A percentile compares a stretch with the other conserved stretches of the same genome.
Conservation (phyloP, 1,284 basidiomycete genomes). For the Leccinum pallidistipes region DNA sequence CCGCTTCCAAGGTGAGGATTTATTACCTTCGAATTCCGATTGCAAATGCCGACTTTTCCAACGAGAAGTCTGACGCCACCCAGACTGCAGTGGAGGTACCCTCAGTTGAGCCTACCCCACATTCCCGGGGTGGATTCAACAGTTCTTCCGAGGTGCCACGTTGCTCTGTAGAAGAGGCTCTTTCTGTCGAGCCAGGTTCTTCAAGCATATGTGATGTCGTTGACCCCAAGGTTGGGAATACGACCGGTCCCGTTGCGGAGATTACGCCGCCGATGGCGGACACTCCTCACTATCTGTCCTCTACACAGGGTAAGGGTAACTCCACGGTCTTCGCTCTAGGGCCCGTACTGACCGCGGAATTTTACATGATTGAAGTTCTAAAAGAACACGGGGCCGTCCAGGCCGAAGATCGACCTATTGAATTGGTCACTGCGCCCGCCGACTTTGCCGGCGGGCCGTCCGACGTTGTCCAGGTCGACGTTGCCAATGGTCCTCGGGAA, state of each 20-base stretch:
- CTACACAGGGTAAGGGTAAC: not conserved
- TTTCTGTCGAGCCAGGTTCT: conserved; percentile 10
- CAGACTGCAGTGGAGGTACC: conserved; percentile 7
- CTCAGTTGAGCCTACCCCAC: conserved; percentile 23
- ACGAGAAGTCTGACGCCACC: conserved; percentile 6
- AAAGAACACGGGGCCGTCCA: not conserved
- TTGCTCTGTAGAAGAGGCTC: conserved; percentile 8
- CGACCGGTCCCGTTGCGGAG: not conserved
- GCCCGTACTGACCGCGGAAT: not conserved
- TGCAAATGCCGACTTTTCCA: conserved; percentile 9
- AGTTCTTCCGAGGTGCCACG: not conserved
- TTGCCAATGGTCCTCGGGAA: conserved; percentile 3
- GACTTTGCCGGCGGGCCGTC: not conserved
- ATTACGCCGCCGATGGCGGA: conserved; percentile 7
- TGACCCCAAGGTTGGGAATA: not conserved
- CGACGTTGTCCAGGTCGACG: conserved; percentile 5
- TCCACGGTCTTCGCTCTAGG: conserved; percentile 1
- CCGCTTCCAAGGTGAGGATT: conserved; percentile 18
- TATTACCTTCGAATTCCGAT: not conserved
- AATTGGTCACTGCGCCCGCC: not conserved
- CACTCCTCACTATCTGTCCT: not conserved
- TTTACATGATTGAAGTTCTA: not conserved
- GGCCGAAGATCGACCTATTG: not conserved
- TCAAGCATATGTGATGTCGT: not conserved
- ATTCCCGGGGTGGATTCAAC: conserved; percentile 5